phyloP scores from a whole-genome alignment of 148 eudicot genomes.

The Spergularia bocconei region DNA sequence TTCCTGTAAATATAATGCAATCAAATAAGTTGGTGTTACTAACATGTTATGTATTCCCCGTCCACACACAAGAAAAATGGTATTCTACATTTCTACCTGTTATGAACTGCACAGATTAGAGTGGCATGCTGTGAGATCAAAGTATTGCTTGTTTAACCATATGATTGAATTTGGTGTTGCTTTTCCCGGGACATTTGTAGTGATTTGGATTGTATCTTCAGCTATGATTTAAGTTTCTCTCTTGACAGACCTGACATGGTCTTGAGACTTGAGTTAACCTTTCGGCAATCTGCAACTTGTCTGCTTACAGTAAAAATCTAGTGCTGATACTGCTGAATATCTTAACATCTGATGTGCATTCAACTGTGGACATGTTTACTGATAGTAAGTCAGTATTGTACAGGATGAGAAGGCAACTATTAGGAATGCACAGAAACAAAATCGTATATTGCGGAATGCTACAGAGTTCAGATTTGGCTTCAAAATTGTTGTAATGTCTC shows the following conservation, averaged over 20 bases:
- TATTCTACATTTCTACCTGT: too few species aligned
- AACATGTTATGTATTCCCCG: not conserved
- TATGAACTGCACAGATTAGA: too few species aligned
- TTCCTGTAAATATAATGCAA: not conserved
- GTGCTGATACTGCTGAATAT: too few species aligned
- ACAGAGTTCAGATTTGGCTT: constrained; percentile 92
- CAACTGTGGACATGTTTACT: not conserved
- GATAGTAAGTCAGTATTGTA: constrained; percentile 16
- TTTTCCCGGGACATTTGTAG: not conserved
- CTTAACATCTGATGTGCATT: not conserved
- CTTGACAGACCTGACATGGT: not conserved
- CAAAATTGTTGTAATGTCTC: constrained; percentile 79
- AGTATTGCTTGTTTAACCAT: not conserved
- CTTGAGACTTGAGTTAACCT: not conserved
- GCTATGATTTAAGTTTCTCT: constrained; percentile 15
- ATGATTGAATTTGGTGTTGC: not conserved
- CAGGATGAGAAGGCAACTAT: constrained; percentile 92
- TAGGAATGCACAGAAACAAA: constrained; percentile 72
- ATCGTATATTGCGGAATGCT: constrained; percentile 57
- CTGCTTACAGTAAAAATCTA: not conserved
- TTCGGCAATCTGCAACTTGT: not conserved
- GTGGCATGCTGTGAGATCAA: not conserved
- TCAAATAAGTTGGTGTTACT: not conserved
- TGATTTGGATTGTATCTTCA: not conserved
- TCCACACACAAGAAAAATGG: too few species aligned